Evolutionary conservation across 1,139 yeast genomes (phyloP).

Genomic region (Geotrichum reessii): DNA sequence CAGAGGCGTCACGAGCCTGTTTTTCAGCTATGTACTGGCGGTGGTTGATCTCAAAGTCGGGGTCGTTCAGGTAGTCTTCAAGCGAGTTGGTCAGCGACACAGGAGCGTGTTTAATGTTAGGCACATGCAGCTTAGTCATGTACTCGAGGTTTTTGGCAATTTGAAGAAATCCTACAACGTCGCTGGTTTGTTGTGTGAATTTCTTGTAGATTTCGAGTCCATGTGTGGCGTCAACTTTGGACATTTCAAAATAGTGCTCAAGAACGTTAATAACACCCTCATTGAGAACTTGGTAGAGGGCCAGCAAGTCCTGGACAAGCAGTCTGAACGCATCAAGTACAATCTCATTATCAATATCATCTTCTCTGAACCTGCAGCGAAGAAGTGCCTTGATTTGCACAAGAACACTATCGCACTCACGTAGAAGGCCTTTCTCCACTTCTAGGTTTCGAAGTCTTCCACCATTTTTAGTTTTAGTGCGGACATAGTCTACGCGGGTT

Average conservation of each 20-base stretch:
- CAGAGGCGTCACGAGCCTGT: conserved; percentile 35
- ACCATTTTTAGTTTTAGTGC: conserved; percentile 45
- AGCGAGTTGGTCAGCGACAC: conserved; percentile 82
- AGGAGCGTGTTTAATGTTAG: conserved; percentile 95
- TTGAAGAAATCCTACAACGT: conserved; percentile 79
- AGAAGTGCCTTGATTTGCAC: conserved; percentile 71
- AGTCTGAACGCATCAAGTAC: conserved; percentile 78
- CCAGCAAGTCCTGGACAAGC: conserved; percentile 77
- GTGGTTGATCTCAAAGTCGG: conserved; percentile 76
- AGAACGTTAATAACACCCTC: conserved; percentile 91
- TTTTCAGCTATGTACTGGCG: conserved; percentile 69
- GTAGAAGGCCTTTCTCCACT: conserved; percentile 74
- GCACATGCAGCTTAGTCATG: conserved; percentile 84
- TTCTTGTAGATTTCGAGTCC: conserved; percentile 77
- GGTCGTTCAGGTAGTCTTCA: conserved; percentile 82
- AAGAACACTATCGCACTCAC: conserved; percentile 83
- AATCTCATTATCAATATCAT: conserved; percentile 73
- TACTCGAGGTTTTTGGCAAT: conserved; percentile 85
- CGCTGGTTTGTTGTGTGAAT: conserved; percentile 80
- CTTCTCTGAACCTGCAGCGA: conserved; percentile 66
- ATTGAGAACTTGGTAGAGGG: conserved; percentile 80
- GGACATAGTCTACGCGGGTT: conserved; percentile 69
- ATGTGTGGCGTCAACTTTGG: conserved; percentile 76
- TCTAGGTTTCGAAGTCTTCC: conserved; percentile 59
- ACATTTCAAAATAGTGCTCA: conserved; percentile 92